Base-by-base conservation (phyloP, 805 yeast genomes). In the Ogataea polymorpha region DNA sequence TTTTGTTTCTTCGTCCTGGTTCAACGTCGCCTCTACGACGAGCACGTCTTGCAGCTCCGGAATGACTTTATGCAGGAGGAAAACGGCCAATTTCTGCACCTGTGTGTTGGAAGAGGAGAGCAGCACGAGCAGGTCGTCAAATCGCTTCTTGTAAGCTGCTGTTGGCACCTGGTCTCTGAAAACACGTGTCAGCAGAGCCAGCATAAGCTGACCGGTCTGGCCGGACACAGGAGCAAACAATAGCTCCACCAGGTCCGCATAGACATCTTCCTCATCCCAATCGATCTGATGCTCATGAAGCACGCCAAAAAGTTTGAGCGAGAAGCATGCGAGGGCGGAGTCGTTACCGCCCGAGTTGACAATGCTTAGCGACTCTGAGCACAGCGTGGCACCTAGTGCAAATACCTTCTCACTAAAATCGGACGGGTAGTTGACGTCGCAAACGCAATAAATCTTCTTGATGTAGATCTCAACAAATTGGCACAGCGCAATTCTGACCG, bases 11-110 rank as follows among this genome's bases (percentile, higher is more conserved):
- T 61, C 67, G 2, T 52, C 61, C n/a, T 72, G 62, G 21, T 57
- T 61, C 37, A 84, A 64, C 42, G 81, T 82, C 48, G 70, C 75
- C 37, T 83, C 88, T 36, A 84, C 71, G 2, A 81, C 82, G 24
- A 72, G 56, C 15, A 75, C 78, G 50, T 80, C 80, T 52, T 82
- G 90, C 23, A 58, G 62, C 12, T 58, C 59, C 5, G 68, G 56
- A 25, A 82, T 71, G 15, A 74, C 34, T 9, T 47, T 53, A 16
- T 59, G 61, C 35, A 82, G 59, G 12, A 76, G 48, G 1, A 48
- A 42, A 3, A 70, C 63, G 5, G 71, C 63, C 4, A 75, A 55
- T 51, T 82, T 66, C 55, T 75, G 78, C 15, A 74, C 56, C 16
- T 59, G 62, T 16, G 63, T 51, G 26, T 58, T 59, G 4, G 35